phyloP scores from a whole-genome alignment of 2,329 filamentous ascomycete species.

The Sphaerulina musiva region DNA sequence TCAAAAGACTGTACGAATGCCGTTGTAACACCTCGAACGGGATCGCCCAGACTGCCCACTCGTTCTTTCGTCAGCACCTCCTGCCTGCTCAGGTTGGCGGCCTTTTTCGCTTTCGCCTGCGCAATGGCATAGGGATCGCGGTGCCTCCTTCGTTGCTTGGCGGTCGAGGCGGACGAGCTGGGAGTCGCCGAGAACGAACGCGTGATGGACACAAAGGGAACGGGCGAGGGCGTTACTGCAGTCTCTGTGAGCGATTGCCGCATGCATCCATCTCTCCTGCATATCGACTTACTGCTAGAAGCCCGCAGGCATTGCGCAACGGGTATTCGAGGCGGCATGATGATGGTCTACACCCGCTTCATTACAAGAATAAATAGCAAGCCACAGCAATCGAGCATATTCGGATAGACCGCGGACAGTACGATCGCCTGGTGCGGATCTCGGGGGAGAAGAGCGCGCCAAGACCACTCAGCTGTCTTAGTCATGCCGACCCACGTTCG shows the following conservation, averaged over 20 bases:
- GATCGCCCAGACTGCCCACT: conserved; percentile 62
- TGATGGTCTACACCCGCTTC: not conserved
- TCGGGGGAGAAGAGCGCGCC: not conserved
- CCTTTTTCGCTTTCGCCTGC: conserved; percentile 75
- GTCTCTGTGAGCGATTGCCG: conserved; percentile 3
- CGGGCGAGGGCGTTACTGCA: conserved; percentile 11
- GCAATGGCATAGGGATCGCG: conserved; percentile 77
- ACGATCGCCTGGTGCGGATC: too few species aligned
- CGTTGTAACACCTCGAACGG: conserved; percentile 70
- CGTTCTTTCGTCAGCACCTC: conserved; percentile 61
- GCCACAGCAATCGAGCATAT: too few species aligned
- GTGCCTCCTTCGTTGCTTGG: conserved; percentile 57
- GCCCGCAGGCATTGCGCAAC: conserved; percentile 40
- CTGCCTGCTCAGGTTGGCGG: conserved; percentile 71
- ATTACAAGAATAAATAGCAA: not conserved
- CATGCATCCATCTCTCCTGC: not conserved
- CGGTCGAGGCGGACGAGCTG: conserved; percentile 51
- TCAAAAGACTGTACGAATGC: conserved; percentile 80
- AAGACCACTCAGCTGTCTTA: not conserved
- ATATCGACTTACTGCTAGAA: conserved; percentile 29
- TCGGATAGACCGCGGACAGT: too few species aligned
- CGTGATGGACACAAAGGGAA: conserved; percentile 2
- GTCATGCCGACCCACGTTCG: not conserved
- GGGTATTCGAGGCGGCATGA: conserved; percentile 46
- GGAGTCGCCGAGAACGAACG: conserved; percentile 56